phyloP scores from a whole-genome alignment of 176 grass and related monocot species.

The bread wheat (Triticum aestivum) region IWGSC_CS_RefSeq_v2.1 NC_057810.1:39720491-39720990 shows the following conservation, averaged over 20 bases:
- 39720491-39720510: not conserved
- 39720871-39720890: not conserved
- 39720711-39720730: not conserved
- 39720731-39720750: no score
- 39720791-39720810: not conserved
- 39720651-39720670: not conserved
- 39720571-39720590: not conserved
- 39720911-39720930: not conserved
- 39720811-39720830: conserved; percentile 19
- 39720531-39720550: not conserved
- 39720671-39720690: not conserved
- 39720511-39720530: not conserved
- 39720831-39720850: not conserved
- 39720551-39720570: not conserved
- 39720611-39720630: not conserved
- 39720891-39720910: not conserved
- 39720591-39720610: not conserved
- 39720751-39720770: not conserved
- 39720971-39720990: conserved; percentile 16
- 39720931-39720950: no score
- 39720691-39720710: not conserved
- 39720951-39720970: not conserved
- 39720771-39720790: not conserved
- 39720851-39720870: not conserved
- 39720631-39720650: not conserved